These are phyloP conservation scores for Mallotus nudiflorus DNA, from an alignment of 345 rosid species.

Conservation along the genomic window DNA sequence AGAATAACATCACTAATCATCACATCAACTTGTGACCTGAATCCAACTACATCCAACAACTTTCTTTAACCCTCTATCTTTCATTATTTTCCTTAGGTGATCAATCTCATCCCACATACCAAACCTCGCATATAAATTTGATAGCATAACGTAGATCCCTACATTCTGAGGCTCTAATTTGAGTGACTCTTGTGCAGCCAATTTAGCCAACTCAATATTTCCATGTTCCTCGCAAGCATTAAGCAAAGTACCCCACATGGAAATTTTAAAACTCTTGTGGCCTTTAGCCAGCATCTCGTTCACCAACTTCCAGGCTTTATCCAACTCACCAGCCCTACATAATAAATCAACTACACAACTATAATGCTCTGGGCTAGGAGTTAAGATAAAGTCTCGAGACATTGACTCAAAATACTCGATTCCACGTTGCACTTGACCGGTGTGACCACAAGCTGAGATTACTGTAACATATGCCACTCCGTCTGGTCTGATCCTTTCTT, in stretches of 20 bases:
- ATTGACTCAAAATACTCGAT: slow-evolving; percentile 49
- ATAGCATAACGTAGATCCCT: slow-evolving; percentile 44
- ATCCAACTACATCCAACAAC: slow-evolving; percentile 55
- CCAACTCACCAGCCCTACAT: slow-evolving; percentile 55
- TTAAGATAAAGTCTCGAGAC: slow-evolving; percentile 34
- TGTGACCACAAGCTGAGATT: slow-evolving; percentile 60
- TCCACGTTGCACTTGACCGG: slow-evolving; percentile 55
- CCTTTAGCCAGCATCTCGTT: slow-evolving; percentile 42
- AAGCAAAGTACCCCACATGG: slow-evolving; percentile 63
- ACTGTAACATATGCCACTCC: slow-evolving; percentile 50
- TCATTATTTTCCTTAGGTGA: slow-evolving; percentile 38
- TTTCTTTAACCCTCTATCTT: slow-evolving; percentile 45
- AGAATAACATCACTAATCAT: not conserved
- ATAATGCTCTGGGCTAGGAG: slow-evolving; percentile 52
- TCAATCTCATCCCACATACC: slow-evolving; percentile 55
- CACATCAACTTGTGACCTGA: slow-evolving; percentile 33
- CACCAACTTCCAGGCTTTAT: slow-evolving; percentile 47
- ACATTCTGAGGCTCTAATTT: slow-evolving; percentile 50
- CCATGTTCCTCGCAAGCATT: slow-evolving; percentile 45
- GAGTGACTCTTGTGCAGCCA: slow-evolving; percentile 55
- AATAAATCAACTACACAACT: slow-evolving; percentile 58
- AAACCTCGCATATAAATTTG: slow-evolving; percentile 53
- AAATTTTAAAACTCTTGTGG: slow-evolving; percentile 27
- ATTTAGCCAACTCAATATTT: slow-evolving; percentile 47
- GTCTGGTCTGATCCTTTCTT: slow-evolving; percentile 45